Evolutionary conservation across 1,284 basidiomycete genomes (phyloP), one percentile per base, ranked within the genome.

Genomic region (Ganoderma lucidum): DNA sequence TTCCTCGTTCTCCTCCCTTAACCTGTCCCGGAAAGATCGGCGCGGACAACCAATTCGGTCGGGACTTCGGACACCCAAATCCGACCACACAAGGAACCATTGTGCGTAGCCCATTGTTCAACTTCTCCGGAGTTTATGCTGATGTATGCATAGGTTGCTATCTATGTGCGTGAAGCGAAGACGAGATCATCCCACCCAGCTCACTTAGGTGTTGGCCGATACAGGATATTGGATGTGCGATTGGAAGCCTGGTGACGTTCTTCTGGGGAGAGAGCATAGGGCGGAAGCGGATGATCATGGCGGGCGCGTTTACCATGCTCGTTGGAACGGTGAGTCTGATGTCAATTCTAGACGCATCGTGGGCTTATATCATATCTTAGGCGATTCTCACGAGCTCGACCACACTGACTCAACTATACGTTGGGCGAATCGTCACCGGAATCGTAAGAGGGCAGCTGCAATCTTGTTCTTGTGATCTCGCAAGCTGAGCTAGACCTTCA

Each of bases 391-490:
- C 71, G 78, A 73, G 80, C 65, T 82, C 80, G 12, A 84, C 81
- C 53, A 81, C 82, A 9, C 78, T 68, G 37, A 74, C 65, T 44
- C 75, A 87, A 71, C 81, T 89, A 65, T 84, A 84, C 55, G 82
- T 85, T 3, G 87, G 87, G n/a, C 80, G 87, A 19, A 81, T 88
- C 37, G 79, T 88, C 15, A 86, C 85, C 1, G 87, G 87, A 14
- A 79, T 87, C 28, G 82, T 83, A 67, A 70, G 12, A 9, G 8
- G 9, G 17, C 56, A 14, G 30, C 32, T 51, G 41, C 51, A 3
- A 15, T 15, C 17, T 23, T 35, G 30, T 23, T 53, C 51, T 6
- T n/a, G 5, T 6, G 30, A 35, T 0, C 15, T 17, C 6, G 53
- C 53, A 35, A 56, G 32, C 53, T 32, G 53, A 30, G 1, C 10